A percentile compares a stretch with the other conserved stretches of the same genome.
These are phyloP conservation scores for Massospora cicadina DNA, from an alignment of 371 early-diverging fungal genomes.

Conservation along the genomic window DNA sequence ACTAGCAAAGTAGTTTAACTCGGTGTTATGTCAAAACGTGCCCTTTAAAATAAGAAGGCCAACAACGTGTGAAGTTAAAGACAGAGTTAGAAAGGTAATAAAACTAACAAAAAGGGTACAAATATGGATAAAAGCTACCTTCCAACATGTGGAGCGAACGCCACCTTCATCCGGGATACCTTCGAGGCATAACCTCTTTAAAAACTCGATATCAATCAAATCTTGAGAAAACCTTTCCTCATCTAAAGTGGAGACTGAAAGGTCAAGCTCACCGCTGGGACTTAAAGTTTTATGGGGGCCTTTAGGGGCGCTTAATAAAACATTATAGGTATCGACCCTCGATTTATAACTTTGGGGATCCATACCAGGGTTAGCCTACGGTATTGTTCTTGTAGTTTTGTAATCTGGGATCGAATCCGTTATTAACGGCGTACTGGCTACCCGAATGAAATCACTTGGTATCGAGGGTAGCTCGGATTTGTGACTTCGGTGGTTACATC, in stretches of 20 bases:
- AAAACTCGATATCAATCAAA: not conserved
- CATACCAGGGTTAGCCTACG: too few relatives aligned
- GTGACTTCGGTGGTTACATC: not conserved
- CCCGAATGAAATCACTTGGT: not conserved
- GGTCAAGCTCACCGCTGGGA: not conserved
- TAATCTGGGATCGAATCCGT: not conserved
- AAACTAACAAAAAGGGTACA: too few relatives aligned
- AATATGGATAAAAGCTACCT: too few relatives aligned
- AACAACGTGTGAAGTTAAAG: too few relatives aligned
- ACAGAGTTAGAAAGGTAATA: too few relatives aligned
- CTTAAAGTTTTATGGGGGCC: not conserved
- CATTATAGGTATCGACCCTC: not conserved
- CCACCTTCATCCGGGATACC: slow-evolving; percentile 57
- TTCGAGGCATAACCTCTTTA: slow-evolving; percentile 13
- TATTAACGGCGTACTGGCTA: not conserved
- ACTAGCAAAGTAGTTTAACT: not conserved
- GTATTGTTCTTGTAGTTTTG: not conserved
- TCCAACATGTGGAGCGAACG: slow-evolving; percentile 48
- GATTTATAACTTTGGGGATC: not conserved
- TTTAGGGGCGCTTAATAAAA: not conserved
- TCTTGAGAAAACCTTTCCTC: not conserved
- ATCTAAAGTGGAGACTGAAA: not conserved
- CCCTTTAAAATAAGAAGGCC: not conserved
- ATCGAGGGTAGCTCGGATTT: not conserved
- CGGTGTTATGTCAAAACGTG: not conserved